phyloP scores from a whole-genome alignment of 2,329 filamentous ascomycete species.

The Ophiostoma perfectum region DNA sequence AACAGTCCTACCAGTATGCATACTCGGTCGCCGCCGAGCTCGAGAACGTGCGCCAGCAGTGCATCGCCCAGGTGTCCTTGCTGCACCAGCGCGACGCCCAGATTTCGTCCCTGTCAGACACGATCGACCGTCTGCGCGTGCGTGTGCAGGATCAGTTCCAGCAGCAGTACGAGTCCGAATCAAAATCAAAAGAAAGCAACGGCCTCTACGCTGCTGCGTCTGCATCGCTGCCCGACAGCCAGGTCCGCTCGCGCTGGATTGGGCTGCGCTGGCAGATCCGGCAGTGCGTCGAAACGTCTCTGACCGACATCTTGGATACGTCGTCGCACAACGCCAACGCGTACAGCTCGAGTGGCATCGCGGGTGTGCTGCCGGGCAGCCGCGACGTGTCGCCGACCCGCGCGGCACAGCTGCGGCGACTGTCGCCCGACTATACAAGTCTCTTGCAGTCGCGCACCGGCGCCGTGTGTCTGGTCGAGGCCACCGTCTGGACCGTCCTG shows the following conservation, averaged over 20 bases:
- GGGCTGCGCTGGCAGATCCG: background rate
- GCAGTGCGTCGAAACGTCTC: background rate
- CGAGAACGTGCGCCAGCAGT: background rate
- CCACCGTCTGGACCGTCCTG: constrained; percentile 22
- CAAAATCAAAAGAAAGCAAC: background rate
- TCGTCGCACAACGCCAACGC: too few relatives aligned
- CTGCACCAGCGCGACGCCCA: constrained; percentile 1
- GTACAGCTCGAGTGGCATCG: too few relatives aligned
- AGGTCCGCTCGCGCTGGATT: background rate
- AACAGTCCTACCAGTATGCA: background rate
- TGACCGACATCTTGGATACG: too few relatives aligned
- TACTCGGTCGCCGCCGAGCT: background rate
- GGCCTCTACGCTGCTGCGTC: background rate
- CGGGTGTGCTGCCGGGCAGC: too few relatives aligned
- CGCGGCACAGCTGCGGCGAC: background rate
- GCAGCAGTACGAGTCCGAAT: background rate
- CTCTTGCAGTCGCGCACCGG: background rate
- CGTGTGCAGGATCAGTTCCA: background rate
- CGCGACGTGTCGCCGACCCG: background rate
- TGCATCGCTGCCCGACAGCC: background rate
- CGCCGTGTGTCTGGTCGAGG: constrained; percentile 17
- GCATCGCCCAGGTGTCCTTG: background rate
- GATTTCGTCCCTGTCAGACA: background rate
- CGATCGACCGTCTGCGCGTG: background rate
- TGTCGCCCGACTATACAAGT: background rate